A percentile compares a stretch with the other conserved stretches of the same genome.
Conservation (phyloP, 2,329 filamentous ascomycete genomes). For the Ambrosiella cleistominuta region DNA sequence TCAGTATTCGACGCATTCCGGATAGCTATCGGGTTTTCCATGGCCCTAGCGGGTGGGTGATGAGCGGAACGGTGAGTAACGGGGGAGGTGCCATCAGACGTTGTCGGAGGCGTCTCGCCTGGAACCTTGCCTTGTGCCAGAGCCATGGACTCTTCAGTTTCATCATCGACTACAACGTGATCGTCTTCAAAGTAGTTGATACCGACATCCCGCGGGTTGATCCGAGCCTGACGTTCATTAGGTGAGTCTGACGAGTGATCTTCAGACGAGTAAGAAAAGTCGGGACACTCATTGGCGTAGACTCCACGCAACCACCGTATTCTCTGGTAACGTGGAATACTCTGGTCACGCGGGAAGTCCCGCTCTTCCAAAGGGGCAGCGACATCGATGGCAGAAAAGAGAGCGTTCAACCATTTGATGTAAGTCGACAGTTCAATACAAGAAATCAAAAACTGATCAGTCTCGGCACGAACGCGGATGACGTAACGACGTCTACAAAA, state of each 20-base stretch:
- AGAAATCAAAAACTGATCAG: slow-evolving; percentile 55
- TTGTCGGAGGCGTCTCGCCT: slow-evolving; percentile 15
- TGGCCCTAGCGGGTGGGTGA: slow-evolving; percentile 19
- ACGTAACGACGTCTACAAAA: slow-evolving; percentile 38
- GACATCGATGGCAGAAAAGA: slow-evolving; percentile 59
- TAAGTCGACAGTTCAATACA: slow-evolving; percentile 48
- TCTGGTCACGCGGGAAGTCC: slow-evolving; percentile 43
- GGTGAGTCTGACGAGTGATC: background rate
- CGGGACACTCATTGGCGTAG: background rate
- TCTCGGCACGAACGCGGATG: slow-evolving; percentile 54
- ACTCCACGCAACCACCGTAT: slow-evolving; percentile 31
- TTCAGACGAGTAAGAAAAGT: background rate
- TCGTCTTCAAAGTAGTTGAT: slow-evolving; percentile 15
- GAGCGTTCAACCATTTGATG: slow-evolving; percentile 48
- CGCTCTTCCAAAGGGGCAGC: slow-evolving; percentile 54
- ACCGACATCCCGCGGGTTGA: slow-evolving; percentile 9
- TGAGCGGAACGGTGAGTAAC: background rate
- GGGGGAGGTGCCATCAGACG: background rate
- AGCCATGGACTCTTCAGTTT: background rate
- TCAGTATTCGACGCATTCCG: slow-evolving; percentile 26
- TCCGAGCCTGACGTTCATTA: background rate
- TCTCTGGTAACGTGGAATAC: slow-evolving; percentile 38
- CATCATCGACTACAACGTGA: slow-evolving; percentile 7
- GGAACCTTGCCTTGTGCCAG: slow-evolving; percentile 10
- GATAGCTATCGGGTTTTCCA: slow-evolving; percentile 15